These are phyloP conservation scores for Hanseniaspora singularis DNA, from an alignment of 805 yeast species.

Conservation along the genomic window DNA sequence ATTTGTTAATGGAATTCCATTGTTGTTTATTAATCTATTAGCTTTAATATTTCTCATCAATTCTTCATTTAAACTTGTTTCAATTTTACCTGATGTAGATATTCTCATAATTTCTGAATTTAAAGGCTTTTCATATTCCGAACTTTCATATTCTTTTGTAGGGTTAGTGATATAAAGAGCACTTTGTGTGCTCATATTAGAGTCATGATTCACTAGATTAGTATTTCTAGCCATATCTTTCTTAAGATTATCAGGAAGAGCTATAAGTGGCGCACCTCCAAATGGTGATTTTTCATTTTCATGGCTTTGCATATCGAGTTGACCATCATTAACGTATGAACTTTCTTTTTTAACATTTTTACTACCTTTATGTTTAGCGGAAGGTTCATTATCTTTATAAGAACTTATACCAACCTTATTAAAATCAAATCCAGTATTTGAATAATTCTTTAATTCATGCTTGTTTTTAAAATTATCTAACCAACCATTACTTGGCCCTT, in stretches of 20 bases:
- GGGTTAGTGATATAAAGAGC: constrained; percentile 7
- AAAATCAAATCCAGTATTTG: constrained; percentile 1
- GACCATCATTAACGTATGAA: too few relatives aligned
- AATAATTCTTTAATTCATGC: constrained; percentile 32
- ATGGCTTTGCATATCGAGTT: too few relatives aligned
- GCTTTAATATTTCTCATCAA: not conserved
- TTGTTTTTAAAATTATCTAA: constrained; percentile 47
- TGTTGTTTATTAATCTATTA: too few relatives aligned
- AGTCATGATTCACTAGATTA: not conserved
- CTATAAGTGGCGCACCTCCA: not conserved
- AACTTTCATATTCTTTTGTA: not conserved
- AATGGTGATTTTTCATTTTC: not conserved
- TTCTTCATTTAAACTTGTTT: not conserved
- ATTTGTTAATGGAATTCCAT: not conserved
- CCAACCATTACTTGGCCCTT: constrained; percentile 53
- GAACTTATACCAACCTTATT: not conserved
- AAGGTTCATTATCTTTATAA: too few relatives aligned
- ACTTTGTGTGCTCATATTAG: constrained; percentile 3
- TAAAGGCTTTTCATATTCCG: not conserved
- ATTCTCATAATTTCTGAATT: constrained; percentile 1
- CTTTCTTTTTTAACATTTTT: too few relatives aligned
- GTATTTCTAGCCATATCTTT: not conserved
- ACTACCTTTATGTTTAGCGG: too few relatives aligned
- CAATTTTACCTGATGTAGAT: constrained; percentile 1
- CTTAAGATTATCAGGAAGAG: not conserved